These are phyloP conservation scores for Stylonectria norvegica DNA, from an alignment of 2,329 filamentous ascomycete genomes.

Conservation along the genomic window DNA sequence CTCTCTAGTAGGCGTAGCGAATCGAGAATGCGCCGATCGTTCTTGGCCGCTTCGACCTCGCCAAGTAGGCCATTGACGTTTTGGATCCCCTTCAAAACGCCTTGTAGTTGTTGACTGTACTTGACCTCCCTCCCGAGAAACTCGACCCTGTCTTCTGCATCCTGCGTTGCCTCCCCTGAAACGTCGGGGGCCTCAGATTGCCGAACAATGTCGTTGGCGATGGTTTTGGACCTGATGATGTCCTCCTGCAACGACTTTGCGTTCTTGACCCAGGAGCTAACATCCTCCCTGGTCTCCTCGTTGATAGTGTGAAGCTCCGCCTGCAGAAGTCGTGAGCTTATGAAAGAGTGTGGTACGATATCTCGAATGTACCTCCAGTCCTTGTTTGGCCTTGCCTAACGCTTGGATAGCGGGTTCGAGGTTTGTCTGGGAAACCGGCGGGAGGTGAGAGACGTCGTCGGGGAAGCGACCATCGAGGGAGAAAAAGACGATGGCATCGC, in stretches of 20 bases:
- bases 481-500: slow-evolving; percentile 41
- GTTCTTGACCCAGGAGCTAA: slow-evolving; percentile 81
- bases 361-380: slow-evolving; percentile 37
- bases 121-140: slow-evolving; percentile 56
- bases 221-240: slow-evolving; percentile 73
- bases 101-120: slow-evolving; percentile 56
- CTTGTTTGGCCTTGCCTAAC: slow-evolving; percentile 33
- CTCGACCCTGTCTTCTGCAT: slow-evolving; percentile 52
- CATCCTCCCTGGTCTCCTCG: slow-evolving; percentile 70
- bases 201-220: slow-evolving; percentile 76
- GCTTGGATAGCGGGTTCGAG: slow-evolving; percentile 39
- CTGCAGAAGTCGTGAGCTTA: slow-evolving; percentile 25
- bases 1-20: slow-evolving; percentile 56
- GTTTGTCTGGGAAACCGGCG: slow-evolving; percentile 36
- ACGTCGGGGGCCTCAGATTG: slow-evolving; percentile 64
- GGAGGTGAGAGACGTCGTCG: slow-evolving; percentile 36
- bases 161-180: slow-evolving; percentile 50
- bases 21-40: slow-evolving; percentile 54
- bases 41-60: slow-evolving; percentile 55
- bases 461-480: slow-evolving; percentile 40
- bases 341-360: background rate
- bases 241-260: slow-evolving; percentile 82
- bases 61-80: slow-evolving; percentile 59
- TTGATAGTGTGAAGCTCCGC: slow-evolving; percentile 72
- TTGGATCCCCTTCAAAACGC: slow-evolving; percentile 49